Evolutionary conservation across 2,329 filamentous ascomycete genomes (phyloP).

Genomic region (Penicillium brasilianum): DNA sequence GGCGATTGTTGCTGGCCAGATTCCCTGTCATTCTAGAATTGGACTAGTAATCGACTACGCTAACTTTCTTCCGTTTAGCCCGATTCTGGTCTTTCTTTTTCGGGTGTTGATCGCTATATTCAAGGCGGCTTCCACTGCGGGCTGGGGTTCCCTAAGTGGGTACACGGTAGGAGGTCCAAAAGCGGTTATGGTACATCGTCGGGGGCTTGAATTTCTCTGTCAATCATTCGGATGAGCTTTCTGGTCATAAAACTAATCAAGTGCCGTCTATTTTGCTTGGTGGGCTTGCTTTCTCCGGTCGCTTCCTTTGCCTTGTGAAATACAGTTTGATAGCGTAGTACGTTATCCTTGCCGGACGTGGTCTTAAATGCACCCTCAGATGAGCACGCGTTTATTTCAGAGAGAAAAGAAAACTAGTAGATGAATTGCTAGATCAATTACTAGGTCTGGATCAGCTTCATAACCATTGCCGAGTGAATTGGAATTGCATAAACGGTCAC

Average conservation of each 20-base stretch:
- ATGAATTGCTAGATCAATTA: no score
- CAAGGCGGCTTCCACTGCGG: not conserved
- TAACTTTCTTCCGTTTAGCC: not conserved
- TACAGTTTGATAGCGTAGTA: not conserved
- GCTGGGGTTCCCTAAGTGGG: constrained; percentile 2
- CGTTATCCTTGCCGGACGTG: not conserved
- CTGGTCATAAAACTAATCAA: not conserved
- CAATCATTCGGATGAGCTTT: no score
- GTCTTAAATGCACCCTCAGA: not conserved
- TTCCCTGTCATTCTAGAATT: not conserved
- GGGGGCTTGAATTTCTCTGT: not conserved
- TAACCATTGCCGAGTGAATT: no score
- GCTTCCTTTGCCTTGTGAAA: not conserved
- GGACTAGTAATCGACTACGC: not conserved
- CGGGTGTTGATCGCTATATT: not conserved
- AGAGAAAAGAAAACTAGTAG: no score
- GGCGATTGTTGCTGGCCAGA: not conserved
- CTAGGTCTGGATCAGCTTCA: no score
- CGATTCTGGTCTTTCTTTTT: not conserved
- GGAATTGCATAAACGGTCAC: no score
- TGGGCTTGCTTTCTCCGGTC: no score
- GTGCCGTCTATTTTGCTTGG: not conserved
- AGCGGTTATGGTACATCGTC: not conserved
- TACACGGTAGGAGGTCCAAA: not conserved
- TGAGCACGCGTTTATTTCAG: not conserved